Evolutionary conservation across 2,329 filamentous ascomycete species (phyloP), one percentile per base, ranked within the genome.

Genomic region (Colletotrichum sp.): DNA sequence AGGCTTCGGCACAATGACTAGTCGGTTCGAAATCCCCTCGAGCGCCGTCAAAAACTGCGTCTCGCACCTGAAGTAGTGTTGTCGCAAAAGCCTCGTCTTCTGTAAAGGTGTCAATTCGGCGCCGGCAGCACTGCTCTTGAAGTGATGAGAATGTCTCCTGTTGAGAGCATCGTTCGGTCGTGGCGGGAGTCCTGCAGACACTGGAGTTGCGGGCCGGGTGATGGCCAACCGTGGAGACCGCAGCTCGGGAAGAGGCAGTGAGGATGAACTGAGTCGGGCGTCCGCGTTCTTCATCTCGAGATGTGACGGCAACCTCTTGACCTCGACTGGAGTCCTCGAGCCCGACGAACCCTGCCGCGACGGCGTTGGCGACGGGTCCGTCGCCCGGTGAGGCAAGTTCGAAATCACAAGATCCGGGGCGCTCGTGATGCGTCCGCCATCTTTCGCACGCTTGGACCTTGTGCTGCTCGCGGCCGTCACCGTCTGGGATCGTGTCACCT

Each of bases 31-130:
- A 69, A 97, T 96, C 79, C 94, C 94, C 83, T 96, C 94, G 18
- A 97, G 88, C 2, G 95, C 95, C 5, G 93, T 94, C 77, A 97
- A 83, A 81, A 97, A 96, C 79, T 95, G 94, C 1, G 94, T 96
- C 84, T 97, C 91, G 77, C 92, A 95, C 69, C 94, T 90, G 82
- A 96, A 97, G 83, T 97, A 97, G 83, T 97, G 95, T 76, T 96
- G 94, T 72, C 94, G 89, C 77, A 97, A 83, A 12, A 96, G 85
- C 65, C 92, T 92, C n/a, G 92, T 90, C 82, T 95, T 95, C 82
- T 96, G 94, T 13, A 87, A 84, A 6, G 87, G 83, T 2, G 92
- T 92, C 81, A 96, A 86, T 26, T 94, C 90, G n/a, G 88, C 90
- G 3, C 92, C 88, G 18, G 87, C 91, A 15, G 92, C 82, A 7